These are phyloP conservation scores for Zelopaecilomyces penicillatus DNA, from an alignment of 2,329 filamentous ascomycete species.

Conservation along the genomic window DNA sequence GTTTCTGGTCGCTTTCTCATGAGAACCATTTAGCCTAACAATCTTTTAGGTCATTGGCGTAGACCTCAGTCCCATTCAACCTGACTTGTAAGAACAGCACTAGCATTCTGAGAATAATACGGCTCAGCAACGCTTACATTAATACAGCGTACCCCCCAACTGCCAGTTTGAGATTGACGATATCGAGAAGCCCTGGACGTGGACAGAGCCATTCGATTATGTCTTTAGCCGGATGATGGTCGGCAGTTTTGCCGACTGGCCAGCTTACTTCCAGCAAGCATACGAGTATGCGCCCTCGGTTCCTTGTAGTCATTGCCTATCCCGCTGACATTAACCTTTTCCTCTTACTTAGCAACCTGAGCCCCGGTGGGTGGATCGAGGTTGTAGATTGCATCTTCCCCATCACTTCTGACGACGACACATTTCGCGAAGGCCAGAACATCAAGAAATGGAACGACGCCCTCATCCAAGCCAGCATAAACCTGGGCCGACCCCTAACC, in stretches of 20 bases:
- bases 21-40: neutral
- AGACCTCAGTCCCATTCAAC: conserved; percentile 1
- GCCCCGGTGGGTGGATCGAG: conserved; percentile 32
- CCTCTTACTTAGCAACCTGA: conserved; percentile 17
- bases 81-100: neutral
- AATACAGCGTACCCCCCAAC: conserved; percentile 37
- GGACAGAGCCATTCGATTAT: conserved; percentile 28
- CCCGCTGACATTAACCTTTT: neutral
- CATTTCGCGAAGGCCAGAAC: conserved; percentile 19
- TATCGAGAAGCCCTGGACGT: conserved; percentile 16
- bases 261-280: conserved; percentile 27
- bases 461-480: conserved; percentile 22
- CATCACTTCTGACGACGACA: conserved; percentile 33
- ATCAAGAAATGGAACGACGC: conserved; percentile 19
- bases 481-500: conserved; percentile 22
- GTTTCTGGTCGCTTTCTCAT: neutral
- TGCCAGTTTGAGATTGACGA: conserved; percentile 38
- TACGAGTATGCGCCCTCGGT: conserved; percentile 17
- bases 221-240: conserved; percentile 32
- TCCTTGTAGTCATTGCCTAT: neutral
- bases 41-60: neutral
- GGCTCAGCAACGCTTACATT: neutral
- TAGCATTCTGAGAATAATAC: too few species aligned
- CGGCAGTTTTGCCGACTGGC: conserved; percentile 26
- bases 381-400: conserved; percentile 29